Base-by-base conservation (phyloP, 495 filamentous ascomycete species). In the Xylaria acuta region DNA sequence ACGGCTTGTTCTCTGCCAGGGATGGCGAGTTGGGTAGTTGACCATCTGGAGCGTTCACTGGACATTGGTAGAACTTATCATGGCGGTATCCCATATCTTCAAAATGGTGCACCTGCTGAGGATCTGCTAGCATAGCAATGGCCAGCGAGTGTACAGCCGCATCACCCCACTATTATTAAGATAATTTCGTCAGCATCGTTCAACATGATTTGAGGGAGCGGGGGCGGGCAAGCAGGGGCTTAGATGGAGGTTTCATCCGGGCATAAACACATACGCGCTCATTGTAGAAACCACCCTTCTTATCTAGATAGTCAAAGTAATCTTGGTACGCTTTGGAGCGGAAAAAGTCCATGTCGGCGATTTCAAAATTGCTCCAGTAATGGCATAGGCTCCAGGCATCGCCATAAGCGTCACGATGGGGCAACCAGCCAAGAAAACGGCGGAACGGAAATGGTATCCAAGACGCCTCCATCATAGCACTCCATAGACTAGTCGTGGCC, bases 331-430 rank as follows among this genome's bases (percentile, higher is more conserved):
- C 80, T 71, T 78, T 73, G 8, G 80, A 75, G 41, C 83, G 80
- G 75, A 81, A 85, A 60, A 85, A 83, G 53, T 82, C 82, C 74
- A 85, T 75, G 65, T 83, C 82, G 47, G 80, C 83, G 41, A 85
- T 84, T 73, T 85, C 83, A 45, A 85, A 85, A 58, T 85, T 85
- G 70, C 78, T 83, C 83, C 83, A 85, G 72, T 83, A 85, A 69
- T 85, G 83, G 72, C 83, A 85, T 47, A 82, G 56, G 59, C 81
- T 85, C 75, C 83, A 85, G 60, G 47, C 75, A 34, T 81, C 76
- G 32, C 77, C 79, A 27, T 72, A 72, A 1, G 53, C 64, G 30
- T 76, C 78, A 41, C 75, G 75, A 40, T 76, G 69, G 30, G 79
- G 74, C 32, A 79, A 8, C 79, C 79, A 80, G 32, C 74, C 74